Percentiles rank a stretch among this genome's conserved stretches.
phyloP scores from a whole-genome alignment of 345 rosid species.

The Hypericum perforatum region DNA sequence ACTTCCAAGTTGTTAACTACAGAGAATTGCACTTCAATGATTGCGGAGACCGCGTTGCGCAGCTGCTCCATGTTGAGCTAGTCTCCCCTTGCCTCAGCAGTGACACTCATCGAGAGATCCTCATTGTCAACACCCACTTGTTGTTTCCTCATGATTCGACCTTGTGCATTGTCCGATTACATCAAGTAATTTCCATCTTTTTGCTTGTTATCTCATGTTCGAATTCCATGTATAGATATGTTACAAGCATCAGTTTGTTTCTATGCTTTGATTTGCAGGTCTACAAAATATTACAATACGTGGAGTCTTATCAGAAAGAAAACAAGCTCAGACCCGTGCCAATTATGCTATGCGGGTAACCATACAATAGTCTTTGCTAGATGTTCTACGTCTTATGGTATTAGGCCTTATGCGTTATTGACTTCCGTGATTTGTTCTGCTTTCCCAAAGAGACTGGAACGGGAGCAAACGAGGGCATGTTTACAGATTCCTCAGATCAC shows the following conservation, averaged over 20 bases:
- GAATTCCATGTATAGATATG: no score
- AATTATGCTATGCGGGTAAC: no score
- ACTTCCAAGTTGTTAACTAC: conserved; percentile 48
- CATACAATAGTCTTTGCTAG: no score
- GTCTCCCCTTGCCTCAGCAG: conserved; percentile 33
- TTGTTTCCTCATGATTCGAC: conserved; percentile 86
- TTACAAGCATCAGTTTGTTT: no score
- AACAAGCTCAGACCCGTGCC: not conserved
- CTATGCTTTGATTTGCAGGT: conserved; percentile 33
- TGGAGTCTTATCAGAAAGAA: conserved; percentile 60
- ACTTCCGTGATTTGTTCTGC: no score
- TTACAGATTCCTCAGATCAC: conserved; percentile 24
- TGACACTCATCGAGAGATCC: conserved; percentile 46
- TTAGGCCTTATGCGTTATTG: no score
- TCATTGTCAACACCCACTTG: conserved; percentile 84
- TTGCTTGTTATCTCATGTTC: no score
- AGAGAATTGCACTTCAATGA: conserved; percentile 74
- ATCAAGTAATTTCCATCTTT: conserved; percentile 29
- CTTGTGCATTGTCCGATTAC: conserved; percentile 62
- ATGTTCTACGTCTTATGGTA: no score
- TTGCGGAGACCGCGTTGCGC: conserved; percentile 92
- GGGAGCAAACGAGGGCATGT: conserved; percentile 27
- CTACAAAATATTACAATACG: conserved; percentile 64
- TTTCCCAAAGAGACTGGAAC: conserved; percentile 20
- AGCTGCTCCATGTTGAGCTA: conserved; percentile 71